These are phyloP conservation scores for Fraxinus dipetala DNA, from an alignment of 305 asterid genomes.

Conservation along the genomic window DNA sequence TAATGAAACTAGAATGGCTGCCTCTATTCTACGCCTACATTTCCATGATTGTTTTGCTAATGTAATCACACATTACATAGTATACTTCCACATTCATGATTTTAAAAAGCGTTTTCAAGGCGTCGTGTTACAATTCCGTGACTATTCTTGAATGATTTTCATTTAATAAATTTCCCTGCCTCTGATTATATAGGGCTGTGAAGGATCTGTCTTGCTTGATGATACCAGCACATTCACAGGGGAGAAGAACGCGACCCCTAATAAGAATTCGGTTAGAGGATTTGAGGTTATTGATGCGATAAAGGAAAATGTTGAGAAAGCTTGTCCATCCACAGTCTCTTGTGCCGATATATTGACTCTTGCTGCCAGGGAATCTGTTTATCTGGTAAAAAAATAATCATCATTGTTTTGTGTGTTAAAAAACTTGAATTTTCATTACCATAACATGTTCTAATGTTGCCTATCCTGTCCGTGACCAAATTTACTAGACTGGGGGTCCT, in stretches of 20 bases:
- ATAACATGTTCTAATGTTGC: background rate
- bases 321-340: slow-evolving; percentile 65
- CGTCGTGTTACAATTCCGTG: background rate
- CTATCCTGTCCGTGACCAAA: slow-evolving; percentile 3
- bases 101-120: background rate
- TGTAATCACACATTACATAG: slow-evolving; percentile 28
- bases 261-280: slow-evolving; percentile 67
- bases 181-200: slow-evolving; percentile 54
- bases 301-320: slow-evolving; percentile 60
- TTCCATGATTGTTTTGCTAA: slow-evolving; percentile 77
- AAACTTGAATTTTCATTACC: background rate
- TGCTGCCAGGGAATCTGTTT: slow-evolving; percentile 69
- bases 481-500: slow-evolving; percentile 57
- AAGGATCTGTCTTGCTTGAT: slow-evolving; percentile 68
- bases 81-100: background rate
- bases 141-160: background rate
- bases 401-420: background rate
- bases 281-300: slow-evolving; percentile 67
- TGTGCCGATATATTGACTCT: slow-evolving; percentile 72
- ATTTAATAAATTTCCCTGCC: background rate
- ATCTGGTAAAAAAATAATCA: slow-evolving; percentile 37
- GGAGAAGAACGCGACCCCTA: slow-evolving; percentile 57
- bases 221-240: slow-evolving; percentile 50
- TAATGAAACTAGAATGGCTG: slow-evolving; percentile 70
- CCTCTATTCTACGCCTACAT: slow-evolving; percentile 69